Percentiles rank a stretch among this genome's conserved stretches.
phyloP scores from a whole-genome alignment of 225 moss, liverwort and hornwort species.

The Pseudisothecium myosuroides region DNA sequence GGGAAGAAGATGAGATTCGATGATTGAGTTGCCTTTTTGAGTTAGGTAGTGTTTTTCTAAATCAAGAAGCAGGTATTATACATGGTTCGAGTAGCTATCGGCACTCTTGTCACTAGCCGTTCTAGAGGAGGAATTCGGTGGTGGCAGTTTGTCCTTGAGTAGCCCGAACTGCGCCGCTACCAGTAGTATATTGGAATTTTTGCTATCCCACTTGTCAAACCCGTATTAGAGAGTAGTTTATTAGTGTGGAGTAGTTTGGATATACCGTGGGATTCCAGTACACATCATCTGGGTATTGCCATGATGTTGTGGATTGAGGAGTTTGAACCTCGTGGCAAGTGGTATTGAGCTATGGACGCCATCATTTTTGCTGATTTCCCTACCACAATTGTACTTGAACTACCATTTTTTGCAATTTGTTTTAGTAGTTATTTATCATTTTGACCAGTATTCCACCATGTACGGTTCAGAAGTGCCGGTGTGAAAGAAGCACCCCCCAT shows the following conservation, averaged over 20 bases:
- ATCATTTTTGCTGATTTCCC: not conserved
- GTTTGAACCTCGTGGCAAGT: not conserved
- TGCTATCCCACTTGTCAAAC: not conserved
- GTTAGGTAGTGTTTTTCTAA: not conserved
- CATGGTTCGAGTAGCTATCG: not conserved
- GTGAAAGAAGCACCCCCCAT: not conserved
- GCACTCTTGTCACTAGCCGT: not conserved
- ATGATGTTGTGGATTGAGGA: not conserved
- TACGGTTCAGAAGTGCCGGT: no score
- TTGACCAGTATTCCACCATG: no score
- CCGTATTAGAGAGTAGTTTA: not conserved
- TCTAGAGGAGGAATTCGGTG: not conserved
- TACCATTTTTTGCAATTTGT: not conserved
- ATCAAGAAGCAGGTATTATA: not conserved
- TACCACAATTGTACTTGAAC: not conserved
- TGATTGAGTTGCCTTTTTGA: not conserved
- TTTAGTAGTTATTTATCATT: not conserved
- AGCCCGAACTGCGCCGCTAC: not conserved
- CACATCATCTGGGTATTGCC: not conserved
- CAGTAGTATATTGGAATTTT: not conserved
- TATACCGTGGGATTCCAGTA: not conserved
- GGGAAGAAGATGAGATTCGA: slow-evolving; percentile 31
- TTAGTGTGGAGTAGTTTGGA: not conserved
- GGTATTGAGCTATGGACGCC: not conserved
- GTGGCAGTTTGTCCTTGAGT: not conserved